Evolutionary conservation across 768 basidiomycete species (phyloP), one percentile per base, ranked within the genome.

Genomic region (Kwoniella newhampshirensis): DNA sequence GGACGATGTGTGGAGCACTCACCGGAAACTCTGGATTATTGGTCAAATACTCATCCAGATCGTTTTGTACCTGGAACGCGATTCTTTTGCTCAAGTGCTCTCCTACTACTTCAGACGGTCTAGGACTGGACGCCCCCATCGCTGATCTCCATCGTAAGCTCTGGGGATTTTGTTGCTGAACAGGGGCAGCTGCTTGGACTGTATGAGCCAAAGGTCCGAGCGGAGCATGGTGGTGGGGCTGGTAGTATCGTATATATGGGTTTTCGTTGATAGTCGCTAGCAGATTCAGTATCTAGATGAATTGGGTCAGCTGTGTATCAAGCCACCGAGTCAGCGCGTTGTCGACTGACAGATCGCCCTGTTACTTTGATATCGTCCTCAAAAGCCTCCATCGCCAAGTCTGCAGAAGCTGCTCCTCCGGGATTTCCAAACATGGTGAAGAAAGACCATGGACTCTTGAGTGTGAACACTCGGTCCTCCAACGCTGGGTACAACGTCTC

Each of bases 181-280:
- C 60, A 9, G 65, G 60, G 4, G 70, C 37, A 1, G 56, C 30
- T 49, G 51, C 12, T 62, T 41, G 32, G 43, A 21, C 46, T 60
- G 51, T 2, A 86, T 86, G 54, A 23, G 86, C 86, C 51, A 97
- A 83, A 2, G 91, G 84, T 13, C 91, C 91, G 13, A 97, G 81
- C 0, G 92, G 93, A 1, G 81, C 80, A 67, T 92, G 91, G 60
- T 87, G 83, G 12, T 84, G 79, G 4, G 94, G 91, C 50, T 88
- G 78, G 74, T 96, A 97, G 78, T 94, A 98, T 28, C 94, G 87
- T 63, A 98, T 86, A 73, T 84, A 87, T 0, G 96, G 96, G 68
- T 86, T 89, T 74, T 99, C 96, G 67, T 91, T 87, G 26, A 98
- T 77, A 0, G 89, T 84, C 15, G 96, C 87, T 75, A 92, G 90